phyloP scores from a whole-genome alignment of 345 rosid genomes.

The Acer yangbiense region DNA sequence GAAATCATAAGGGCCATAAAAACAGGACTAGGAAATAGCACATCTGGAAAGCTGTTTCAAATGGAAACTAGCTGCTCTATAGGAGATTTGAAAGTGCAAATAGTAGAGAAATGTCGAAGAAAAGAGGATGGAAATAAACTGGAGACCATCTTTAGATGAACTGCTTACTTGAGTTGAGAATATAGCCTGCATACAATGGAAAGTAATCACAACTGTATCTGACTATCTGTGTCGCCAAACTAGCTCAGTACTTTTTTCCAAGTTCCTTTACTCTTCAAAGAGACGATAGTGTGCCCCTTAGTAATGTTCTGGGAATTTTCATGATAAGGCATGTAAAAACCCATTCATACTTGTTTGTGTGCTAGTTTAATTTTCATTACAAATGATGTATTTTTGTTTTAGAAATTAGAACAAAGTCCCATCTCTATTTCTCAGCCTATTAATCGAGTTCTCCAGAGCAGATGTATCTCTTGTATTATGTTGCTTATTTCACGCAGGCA shows the following conservation, averaged over 20 bases:
- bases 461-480: background rate
- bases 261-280: background rate
- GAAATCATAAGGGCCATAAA: background rate
- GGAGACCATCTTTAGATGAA: no score
- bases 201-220: background rate
- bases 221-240: background rate
- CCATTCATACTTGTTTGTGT: background rate
- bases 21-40: background rate
- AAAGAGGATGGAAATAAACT: background rate
- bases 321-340: background rate
- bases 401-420: background rate
- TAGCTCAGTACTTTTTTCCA: background rate
- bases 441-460: background rate
- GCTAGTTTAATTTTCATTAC: background rate
- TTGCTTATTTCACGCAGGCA: background rate
- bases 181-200: background rate
- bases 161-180: background rate
- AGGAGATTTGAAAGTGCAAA: background rate
- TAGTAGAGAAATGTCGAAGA: slow-evolving; percentile 4
- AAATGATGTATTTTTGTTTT: background rate
- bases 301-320: background rate
- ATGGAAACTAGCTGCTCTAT: background rate
- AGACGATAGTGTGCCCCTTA: background rate
- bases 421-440: background rate
- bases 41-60: background rate